Evolutionary conservation across 2,329 filamentous ascomycete genomes (phyloP).

Genomic region (Penicillium sp.): DNA sequence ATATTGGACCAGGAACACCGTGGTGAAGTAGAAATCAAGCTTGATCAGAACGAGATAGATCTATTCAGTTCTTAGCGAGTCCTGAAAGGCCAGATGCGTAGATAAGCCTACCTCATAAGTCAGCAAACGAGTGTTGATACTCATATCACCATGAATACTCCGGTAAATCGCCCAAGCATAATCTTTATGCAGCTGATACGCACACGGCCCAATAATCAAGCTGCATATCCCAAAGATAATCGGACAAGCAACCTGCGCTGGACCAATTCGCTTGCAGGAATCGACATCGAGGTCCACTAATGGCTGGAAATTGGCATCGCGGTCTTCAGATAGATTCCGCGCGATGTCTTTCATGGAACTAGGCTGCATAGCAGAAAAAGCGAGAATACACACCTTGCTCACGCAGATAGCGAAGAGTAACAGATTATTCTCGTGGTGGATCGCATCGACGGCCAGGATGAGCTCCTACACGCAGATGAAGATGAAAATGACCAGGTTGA

Average conservation of each 20-base stretch:
- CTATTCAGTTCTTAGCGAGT: conserved; percentile 4
- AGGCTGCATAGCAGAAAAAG: conserved; percentile 19
- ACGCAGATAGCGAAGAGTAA: conserved; percentile 20
- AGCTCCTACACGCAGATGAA: conserved; percentile 16
- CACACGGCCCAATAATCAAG: conserved; percentile 9
- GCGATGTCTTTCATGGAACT: conserved; percentile 3
- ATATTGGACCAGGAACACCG: conserved; percentile 25
- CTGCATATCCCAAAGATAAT: conserved; percentile 18
- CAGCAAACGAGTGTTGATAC: conserved; percentile 12
- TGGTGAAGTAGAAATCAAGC: conserved; percentile 18
- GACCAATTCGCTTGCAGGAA: conserved; percentile 15
- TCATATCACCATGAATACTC: conserved; percentile 15
- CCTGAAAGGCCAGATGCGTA: neutral
- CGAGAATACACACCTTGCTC: conserved; percentile 13
- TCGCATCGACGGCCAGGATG: conserved; percentile 16
- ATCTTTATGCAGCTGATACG: conserved; percentile 19
- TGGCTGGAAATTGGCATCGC: neutral
- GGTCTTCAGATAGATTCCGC: neutral
- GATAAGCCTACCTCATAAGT: conserved; percentile 14
- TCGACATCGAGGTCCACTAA: conserved; percentile 14
- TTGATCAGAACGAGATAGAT: conserved; percentile 21
- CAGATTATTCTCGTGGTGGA: conserved; percentile 23
- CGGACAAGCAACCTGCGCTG: conserved; percentile 10
- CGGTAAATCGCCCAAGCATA: conserved; percentile 24
- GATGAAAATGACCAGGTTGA: conserved; percentile 11